phyloP scores from a whole-genome alignment of 768 basidiomycete species.

The Podaxis carcinomalis region DNA sequence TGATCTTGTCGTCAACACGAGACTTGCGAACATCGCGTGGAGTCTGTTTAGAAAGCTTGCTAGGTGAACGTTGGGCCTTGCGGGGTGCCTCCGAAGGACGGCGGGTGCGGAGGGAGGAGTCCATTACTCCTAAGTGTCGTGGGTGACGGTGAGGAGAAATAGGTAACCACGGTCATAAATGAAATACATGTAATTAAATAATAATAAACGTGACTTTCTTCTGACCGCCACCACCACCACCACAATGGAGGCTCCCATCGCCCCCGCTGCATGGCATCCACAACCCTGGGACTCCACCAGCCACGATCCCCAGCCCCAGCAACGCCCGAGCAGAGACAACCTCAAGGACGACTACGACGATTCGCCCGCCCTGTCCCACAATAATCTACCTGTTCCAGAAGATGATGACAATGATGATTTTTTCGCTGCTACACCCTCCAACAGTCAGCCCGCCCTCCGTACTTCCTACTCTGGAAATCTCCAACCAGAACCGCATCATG shows the following conservation, averaged over 20 bases:
- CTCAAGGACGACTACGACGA: conserved; percentile 19
- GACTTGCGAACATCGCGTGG: conserved; percentile 47
- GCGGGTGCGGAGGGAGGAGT: conserved; percentile 46
- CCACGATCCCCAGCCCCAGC: conserved; percentile 9
- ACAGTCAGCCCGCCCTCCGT: conserved; percentile 24
- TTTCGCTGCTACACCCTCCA: conserved; percentile 33
- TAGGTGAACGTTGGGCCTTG: conserved; percentile 27
- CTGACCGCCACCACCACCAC: conserved; percentile 11
- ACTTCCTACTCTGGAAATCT: conserved; percentile 28
- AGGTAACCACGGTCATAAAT: not conserved
- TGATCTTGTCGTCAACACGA: conserved; percentile 84
- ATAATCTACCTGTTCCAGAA: conserved; percentile 34
- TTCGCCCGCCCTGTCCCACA: conserved; percentile 34
- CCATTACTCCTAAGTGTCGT: conserved; percentile 30
- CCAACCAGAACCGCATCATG: conserved; percentile 19
- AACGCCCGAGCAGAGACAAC: conserved; percentile 20
- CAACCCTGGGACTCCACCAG: conserved; percentile 7
- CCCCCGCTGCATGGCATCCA: conserved; percentile 4
- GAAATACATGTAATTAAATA: not conserved
- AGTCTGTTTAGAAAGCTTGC: conserved; percentile 31
- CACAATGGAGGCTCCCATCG: conserved; percentile 9
- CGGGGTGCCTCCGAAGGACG: conserved; percentile 44
- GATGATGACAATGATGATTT: conserved; percentile 49
- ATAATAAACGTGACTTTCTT: conserved; percentile 10
- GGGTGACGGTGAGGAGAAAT: not conserved